phyloP scores from a whole-genome alignment of 1,284 basidiomycete genomes.

The Tausonia pullulans region DNA sequence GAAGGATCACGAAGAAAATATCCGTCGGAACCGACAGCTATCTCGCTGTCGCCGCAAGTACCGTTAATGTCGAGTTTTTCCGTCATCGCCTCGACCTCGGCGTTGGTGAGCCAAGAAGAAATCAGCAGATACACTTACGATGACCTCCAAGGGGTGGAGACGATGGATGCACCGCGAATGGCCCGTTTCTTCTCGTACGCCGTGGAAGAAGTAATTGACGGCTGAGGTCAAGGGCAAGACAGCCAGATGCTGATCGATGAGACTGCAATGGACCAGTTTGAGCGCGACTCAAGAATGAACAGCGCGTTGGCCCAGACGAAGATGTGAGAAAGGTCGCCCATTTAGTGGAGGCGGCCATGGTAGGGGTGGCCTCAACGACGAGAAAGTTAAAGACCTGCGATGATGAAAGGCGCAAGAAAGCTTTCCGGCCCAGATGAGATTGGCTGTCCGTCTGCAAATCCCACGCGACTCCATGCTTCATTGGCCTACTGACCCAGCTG shows the following conservation, averaged over 20 bases:
- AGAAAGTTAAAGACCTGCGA: constrained; percentile 33
- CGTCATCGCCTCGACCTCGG: constrained; percentile 32
- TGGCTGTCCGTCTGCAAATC: too few relatives aligned
- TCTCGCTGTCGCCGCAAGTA: constrained; percentile 21
- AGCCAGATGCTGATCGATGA: constrained; percentile 28
- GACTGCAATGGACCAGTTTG: constrained; percentile 8
- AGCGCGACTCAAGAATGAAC: constrained; percentile 23
- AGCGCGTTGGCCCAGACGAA: constrained; percentile 34
- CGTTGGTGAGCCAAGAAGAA: constrained; percentile 26
- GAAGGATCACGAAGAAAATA: too few relatives aligned
- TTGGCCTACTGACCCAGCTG: too few relatives aligned
- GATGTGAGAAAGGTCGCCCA: constrained; percentile 32
- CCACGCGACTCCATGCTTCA: too few relatives aligned
- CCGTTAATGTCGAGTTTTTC: constrained; percentile 36
- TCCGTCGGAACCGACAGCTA: constrained; percentile 17
- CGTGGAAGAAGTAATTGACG: constrained; percentile 14
- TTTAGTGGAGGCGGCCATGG: constrained; percentile 27
- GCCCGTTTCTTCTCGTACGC: constrained; percentile 19
- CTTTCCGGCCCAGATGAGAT: too few relatives aligned
- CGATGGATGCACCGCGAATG: constrained; percentile 16
- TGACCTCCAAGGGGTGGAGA: constrained; percentile 20
- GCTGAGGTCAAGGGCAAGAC: background rate
- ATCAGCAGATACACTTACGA: constrained; percentile 1
- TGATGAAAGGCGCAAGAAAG: background rate
- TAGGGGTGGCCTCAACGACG: constrained; percentile 38